Percentiles rank a stretch among this genome's conserved stretches.
Evolutionary conservation across 1,284 basidiomycete genomes (phyloP).

Genomic region (Sutorius eximius): DNA sequence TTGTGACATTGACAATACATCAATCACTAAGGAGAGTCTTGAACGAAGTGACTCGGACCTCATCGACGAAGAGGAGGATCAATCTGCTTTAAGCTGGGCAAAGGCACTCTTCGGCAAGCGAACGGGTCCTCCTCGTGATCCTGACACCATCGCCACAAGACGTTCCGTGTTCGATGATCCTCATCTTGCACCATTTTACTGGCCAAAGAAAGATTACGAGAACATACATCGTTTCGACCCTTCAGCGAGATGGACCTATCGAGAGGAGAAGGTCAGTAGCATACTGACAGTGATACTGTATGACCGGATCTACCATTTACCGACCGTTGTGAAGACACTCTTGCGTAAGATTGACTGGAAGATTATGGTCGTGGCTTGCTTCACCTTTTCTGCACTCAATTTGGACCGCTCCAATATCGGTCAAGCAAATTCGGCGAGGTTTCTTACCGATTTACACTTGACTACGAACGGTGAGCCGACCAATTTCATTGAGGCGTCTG

Average conservation of each 20-base stretch:
- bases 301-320: background rate
- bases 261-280: slow-evolving; percentile 56
- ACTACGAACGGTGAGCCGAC: slow-evolving; percentile 49
- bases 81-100: background rate
- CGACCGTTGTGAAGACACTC: slow-evolving; percentile 21
- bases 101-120: slow-evolving; percentile 1
- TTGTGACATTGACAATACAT: background rate
- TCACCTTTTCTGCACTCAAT: slow-evolving; percentile 47
- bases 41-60: background rate
- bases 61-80: slow-evolving; percentile 9
- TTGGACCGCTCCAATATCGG: slow-evolving; percentile 51
- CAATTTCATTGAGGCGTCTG: background rate
- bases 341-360: slow-evolving; percentile 51
- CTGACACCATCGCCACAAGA: slow-evolving; percentile 26
- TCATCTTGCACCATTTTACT: slow-evolving; percentile 48
- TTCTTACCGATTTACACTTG: slow-evolving; percentile 62
- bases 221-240: slow-evolving; percentile 68
- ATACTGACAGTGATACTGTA: background rate
- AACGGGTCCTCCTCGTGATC: background rate
- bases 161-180: slow-evolving; percentile 61
- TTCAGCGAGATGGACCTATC: slow-evolving; percentile 64
- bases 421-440: slow-evolving; percentile 67
- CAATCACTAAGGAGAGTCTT: background rate
- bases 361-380: slow-evolving; percentile 47
- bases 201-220: slow-evolving; percentile 58